Evolutionary conservation across 2,329 filamentous ascomycete species (phyloP), one percentile per base, ranked within the genome.

Genomic region (Bisporella sp.): DNA sequence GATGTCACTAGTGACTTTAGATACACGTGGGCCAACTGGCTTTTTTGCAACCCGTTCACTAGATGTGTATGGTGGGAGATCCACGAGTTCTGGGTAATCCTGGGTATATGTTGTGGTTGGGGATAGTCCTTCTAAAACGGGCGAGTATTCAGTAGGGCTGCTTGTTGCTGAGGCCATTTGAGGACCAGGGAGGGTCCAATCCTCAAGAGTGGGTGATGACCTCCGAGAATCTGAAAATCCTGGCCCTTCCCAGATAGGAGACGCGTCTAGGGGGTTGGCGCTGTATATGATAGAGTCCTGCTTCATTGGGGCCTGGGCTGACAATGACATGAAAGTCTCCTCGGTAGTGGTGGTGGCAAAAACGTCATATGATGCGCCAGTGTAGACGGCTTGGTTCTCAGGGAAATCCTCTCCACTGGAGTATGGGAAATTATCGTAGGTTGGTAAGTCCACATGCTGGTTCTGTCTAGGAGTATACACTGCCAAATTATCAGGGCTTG

Each of bases 1-100:
- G 37, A 62, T 46, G 47, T 62, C 62, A 47, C 59, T 60, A 28
- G 54, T 54, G 50, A 63, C 60, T 54, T 64, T 64, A 45, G 63
- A 61, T 45, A 51, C 58, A 41, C 63, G 55, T 32, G 62, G 60
- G 51, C 61, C 61, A 51, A 62, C 57, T 37, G 57, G 56, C 51
- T 64, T 62, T 48, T 59, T 62, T 46, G 53, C 55, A 35, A 56
- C 50, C 53, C 59, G 62, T 48, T 62, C 57, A 55, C 53, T 55
- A 55, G 50, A 55, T 45, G 55, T 53, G 57, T 63, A 62, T 63
- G 59, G 57, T 54, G 58, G 53, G 44, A 55, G 51, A 50, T 62
- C 58, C 57, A 61, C 49, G 49, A 60, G 54, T 53, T 61, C 57
- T 55, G 53, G 52, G 55, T 46, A 53, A 43, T 64, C 59, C 53